Conservation (phyloP, 2,329 filamentous ascomycete species). For the Sordariomycetes sp. region DNA sequence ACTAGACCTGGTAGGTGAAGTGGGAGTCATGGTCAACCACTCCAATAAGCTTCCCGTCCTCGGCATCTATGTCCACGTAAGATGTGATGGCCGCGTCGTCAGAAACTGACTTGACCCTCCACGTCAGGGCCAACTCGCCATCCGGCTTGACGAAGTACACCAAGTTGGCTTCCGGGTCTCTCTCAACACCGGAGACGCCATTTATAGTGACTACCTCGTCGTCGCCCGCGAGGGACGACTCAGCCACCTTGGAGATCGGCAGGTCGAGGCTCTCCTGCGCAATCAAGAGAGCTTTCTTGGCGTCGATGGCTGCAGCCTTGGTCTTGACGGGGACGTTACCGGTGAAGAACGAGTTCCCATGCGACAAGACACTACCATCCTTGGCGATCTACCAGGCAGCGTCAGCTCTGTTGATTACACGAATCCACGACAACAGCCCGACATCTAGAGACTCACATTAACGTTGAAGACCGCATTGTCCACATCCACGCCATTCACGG, state of each 20-base stretch:
- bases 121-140: constrained; percentile 33
- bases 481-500: constrained; percentile 40
- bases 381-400: constrained; percentile 26
- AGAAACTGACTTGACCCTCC: constrained; percentile 44
- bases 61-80: constrained; percentile 37
- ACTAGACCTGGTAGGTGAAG: constrained; percentile 41
- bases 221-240: constrained; percentile 4
- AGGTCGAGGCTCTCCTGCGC: constrained; percentile 12
- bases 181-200: constrained; percentile 32
- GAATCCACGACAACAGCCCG: neutral
- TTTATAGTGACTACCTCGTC: constrained; percentile 23
- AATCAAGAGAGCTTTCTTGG: constrained; percentile 26
- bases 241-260: constrained; percentile 7
- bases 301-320: constrained; percentile 23
- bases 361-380: constrained; percentile 44
- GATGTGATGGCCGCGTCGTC: constrained; percentile 41
- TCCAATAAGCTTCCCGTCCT: constrained; percentile 34
- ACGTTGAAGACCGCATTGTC: constrained; percentile 47
- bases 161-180: constrained; percentile 38
- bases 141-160: constrained; percentile 39
- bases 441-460: constrained; percentile 28
- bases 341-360: constrained; percentile 30
- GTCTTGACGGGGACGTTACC: constrained; percentile 23
- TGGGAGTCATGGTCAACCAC: constrained; percentile 40
- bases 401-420: neutral